phyloP scores from a whole-genome alignment of 306 rosid species.

The Prinsepia uniflora region DNA sequence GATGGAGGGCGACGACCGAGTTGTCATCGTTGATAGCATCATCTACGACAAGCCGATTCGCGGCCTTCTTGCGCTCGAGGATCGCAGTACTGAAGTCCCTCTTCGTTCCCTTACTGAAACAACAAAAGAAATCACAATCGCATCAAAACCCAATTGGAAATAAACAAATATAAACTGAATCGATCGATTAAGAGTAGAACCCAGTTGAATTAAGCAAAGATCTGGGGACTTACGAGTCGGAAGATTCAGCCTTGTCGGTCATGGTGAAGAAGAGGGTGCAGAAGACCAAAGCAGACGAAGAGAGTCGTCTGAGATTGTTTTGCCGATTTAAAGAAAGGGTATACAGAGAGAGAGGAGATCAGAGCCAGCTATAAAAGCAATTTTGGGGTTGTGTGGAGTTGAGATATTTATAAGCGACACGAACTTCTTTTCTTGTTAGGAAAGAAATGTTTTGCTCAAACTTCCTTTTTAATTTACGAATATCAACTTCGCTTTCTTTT shows the following conservation, averaged over 20 bases:
- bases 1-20: conserved; percentile 88
- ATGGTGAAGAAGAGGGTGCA: conserved; percentile 29
- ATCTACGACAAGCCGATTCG: conserved; percentile 82
- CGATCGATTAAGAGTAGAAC: background rate
- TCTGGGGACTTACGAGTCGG: conserved; percentile 59
- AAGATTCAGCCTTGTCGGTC: conserved; percentile 74
- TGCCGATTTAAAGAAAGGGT: background rate
- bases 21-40: conserved; percentile 92
- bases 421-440: conserved; percentile 42
- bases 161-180: background rate
- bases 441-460: conserved; percentile 30
- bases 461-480: conserved; percentile 30
- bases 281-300: conserved; percentile 16
- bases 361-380: background rate
- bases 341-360: background rate
- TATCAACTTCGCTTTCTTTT: background rate
- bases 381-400: conserved; percentile 8
- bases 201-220: conserved; percentile 11
- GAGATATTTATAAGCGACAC: conserved; percentile 34
- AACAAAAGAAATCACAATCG: background rate
- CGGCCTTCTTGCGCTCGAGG: conserved; percentile 87
- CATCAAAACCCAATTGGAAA: conserved; percentile 1
- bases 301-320: conserved; percentile 16
- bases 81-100: conserved; percentile 88
- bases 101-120: conserved; percentile 71